Evolutionary conservation across 495 filamentous ascomycete species (phyloP).

Genomic region (Cladorrhinum samala): DNA sequence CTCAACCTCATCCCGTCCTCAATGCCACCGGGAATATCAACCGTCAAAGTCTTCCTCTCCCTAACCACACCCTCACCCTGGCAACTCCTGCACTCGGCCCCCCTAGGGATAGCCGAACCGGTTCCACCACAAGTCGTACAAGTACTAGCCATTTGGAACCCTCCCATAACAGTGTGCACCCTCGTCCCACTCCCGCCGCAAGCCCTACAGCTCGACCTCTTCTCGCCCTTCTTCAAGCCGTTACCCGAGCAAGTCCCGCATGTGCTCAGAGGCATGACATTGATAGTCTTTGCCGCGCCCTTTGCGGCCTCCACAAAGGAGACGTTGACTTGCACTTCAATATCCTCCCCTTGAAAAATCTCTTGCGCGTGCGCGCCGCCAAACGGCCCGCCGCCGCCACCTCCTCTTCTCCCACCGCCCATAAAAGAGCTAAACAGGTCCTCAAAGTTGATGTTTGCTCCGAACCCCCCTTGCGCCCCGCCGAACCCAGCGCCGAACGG

Average conservation of each 20-base stretch:
- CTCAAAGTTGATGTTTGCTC: conserved; percentile 83
- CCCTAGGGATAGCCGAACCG: conserved; percentile 64
- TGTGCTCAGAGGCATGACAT: conserved; percentile 65
- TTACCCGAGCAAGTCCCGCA: conserved; percentile 78
- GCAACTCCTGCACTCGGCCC: conserved; percentile 74
- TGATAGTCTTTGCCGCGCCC: conserved; percentile 71
- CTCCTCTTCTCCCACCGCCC: conserved; percentile 35
- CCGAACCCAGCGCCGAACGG: conserved; percentile 51
- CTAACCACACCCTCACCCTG: conserved; percentile 69
- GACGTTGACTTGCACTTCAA: conserved; percentile 86
- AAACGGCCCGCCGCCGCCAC: conserved; percentile 45
- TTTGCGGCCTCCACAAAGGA: conserved; percentile 96
- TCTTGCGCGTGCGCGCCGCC: conserved; percentile 47
- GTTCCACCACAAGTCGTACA: conserved; percentile 74
- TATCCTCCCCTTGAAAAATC: conserved; percentile 80
- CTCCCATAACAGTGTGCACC: conserved; percentile 82
- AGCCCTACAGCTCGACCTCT: conserved; percentile 62
- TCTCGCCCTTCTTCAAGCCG: conserved; percentile 76
- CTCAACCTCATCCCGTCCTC: conserved; percentile 92
- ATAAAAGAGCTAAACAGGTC: conserved; percentile 88
- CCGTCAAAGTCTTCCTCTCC: conserved; percentile 68
- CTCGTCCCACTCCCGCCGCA: conserved; percentile 84
- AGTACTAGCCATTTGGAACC: conserved; percentile 91
- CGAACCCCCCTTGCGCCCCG: conserved; percentile 56
- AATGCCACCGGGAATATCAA: conserved; percentile 90